phyloP scores from a whole-genome alignment of 176 grass and related monocot genomes.

The Lolium perenne region DNA sequence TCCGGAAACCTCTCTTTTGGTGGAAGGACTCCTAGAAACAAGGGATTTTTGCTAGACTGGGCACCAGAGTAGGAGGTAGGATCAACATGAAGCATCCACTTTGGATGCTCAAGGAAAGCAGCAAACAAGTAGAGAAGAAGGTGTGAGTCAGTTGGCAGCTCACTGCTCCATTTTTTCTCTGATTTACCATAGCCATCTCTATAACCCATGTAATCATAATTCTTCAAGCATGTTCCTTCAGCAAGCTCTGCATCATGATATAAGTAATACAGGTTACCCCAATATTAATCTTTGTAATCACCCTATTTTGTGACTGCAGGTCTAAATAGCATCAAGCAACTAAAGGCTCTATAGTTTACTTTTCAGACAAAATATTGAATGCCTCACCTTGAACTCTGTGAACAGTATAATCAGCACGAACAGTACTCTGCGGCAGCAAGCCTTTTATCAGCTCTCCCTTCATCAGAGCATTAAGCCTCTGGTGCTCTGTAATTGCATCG shows the following conservation, averaged over 20 bases:
- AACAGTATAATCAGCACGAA: constrained; percentile 90
- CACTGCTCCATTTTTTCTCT: constrained; percentile 78
- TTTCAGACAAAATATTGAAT: neutral
- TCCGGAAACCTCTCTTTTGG: constrained; percentile 95
- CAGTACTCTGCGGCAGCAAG: constrained; percentile 76
- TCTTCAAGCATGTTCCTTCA: constrained; percentile 95
- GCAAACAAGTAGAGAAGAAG: constrained; percentile 89
- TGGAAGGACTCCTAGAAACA: constrained; percentile 95
- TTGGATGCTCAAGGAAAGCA: constrained; percentile 95
- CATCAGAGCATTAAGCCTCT: constrained; percentile 91
- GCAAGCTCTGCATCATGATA: constrained; percentile 66
- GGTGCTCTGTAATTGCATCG: constrained; percentile 96
- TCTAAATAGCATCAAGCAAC: neutral
- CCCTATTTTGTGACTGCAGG: neutral
- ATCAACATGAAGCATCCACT: constrained; percentile 98
- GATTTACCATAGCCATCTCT: constrained; percentile 71
- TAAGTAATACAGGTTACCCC: constrained; percentile 26
- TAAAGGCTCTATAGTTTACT: neutral
- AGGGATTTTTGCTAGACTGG: constrained; percentile 93
- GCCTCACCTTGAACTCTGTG: constrained; percentile 79
- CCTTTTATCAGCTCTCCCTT: constrained; percentile 98
- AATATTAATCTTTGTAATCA: neutral
- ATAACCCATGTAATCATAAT: constrained; percentile 81
- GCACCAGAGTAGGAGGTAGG: constrained; percentile 90
- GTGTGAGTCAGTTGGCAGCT: constrained; percentile 92